phyloP scores from a whole-genome alignment of 208 protist genomes.

The Lotmaria passim region DNA sequence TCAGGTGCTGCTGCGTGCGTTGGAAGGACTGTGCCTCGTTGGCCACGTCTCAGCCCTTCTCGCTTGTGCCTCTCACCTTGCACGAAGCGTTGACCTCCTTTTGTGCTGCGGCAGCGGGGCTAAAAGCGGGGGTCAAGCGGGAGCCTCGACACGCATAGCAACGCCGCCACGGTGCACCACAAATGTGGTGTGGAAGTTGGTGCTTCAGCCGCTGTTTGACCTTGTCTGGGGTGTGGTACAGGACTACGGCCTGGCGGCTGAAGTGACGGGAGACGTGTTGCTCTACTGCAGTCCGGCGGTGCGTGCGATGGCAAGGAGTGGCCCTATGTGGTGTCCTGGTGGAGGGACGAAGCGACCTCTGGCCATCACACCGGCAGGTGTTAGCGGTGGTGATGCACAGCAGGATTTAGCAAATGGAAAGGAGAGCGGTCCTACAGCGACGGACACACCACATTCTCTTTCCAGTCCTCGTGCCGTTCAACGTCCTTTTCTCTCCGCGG shows the following conservation, averaged over 20 bases:
- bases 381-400: too few relatives aligned
- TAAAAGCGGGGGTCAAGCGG: too few relatives aligned
- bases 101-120: neutral
- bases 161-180: too few relatives aligned
- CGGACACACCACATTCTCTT: too few relatives aligned
- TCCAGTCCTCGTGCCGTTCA: neutral
- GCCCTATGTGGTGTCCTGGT: neutral
- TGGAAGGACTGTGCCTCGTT: conserved; percentile 19
- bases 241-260: conserved; percentile 15
- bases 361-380: neutral
- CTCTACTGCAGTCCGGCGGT: conserved; percentile 32
- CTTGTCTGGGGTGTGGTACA: conserved; percentile 29
- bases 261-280: conserved; percentile 11
- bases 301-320: conserved; percentile 18
- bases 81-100: neutral
- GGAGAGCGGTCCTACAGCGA: too few relatives aligned
- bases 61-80: conserved; percentile 31
- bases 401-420: too few relatives aligned
- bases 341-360: neutral
- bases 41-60: conserved; percentile 30
- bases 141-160: too few relatives aligned
- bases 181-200: conserved; percentile 17
- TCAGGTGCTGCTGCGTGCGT: conserved; percentile 16
- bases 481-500: neutral
- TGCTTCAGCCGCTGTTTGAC: conserved; percentile 36